A percentile compares a stretch with the other conserved stretches of the same genome.
phyloP scores from a whole-genome alignment of 148 eudicot genomes.

The Camellia sinensis region DNA sequence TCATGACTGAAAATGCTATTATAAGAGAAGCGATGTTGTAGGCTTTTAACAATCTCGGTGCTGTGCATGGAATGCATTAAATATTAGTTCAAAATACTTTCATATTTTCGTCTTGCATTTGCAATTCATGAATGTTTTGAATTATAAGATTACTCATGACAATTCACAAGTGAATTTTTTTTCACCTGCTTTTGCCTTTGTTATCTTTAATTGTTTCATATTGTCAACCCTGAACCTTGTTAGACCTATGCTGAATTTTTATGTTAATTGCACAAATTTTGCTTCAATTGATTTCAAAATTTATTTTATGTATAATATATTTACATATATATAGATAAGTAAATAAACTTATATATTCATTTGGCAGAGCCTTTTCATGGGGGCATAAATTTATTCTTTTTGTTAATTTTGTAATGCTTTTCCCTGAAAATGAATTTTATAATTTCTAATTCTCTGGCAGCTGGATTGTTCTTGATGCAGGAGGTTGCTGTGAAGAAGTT shows the following conservation, averaged over 20 bases:
- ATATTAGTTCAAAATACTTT: too few relatives aligned
- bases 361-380: neutral
- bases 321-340: neutral
- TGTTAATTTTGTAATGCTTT: neutral
- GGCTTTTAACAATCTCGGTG: too few relatives aligned
- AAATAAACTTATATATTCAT: neutral
- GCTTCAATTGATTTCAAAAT: neutral
- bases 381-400: neutral
- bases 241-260: neutral
- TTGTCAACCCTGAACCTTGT: neutral
- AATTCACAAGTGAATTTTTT: neutral
- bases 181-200: neutral
- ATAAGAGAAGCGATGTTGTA: neutral
- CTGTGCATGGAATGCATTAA: too few relatives aligned
- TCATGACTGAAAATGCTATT: neutral
- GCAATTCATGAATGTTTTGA: too few relatives aligned
- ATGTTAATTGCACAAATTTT: neutral
- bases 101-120: too few relatives aligned
- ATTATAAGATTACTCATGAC: too few relatives aligned
- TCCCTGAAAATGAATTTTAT: neutral
- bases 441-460: conserved; percentile 12
- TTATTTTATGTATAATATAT: neutral
- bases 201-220: neutral
- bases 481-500: conserved; percentile 99
- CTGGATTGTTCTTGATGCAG: conserved; percentile 42